Evolutionary conservation across 2,329 filamentous ascomycete genomes (phyloP), one percentile per base, ranked within the genome.

Genomic region (Colletotrichum lindemuthianum): DNA sequence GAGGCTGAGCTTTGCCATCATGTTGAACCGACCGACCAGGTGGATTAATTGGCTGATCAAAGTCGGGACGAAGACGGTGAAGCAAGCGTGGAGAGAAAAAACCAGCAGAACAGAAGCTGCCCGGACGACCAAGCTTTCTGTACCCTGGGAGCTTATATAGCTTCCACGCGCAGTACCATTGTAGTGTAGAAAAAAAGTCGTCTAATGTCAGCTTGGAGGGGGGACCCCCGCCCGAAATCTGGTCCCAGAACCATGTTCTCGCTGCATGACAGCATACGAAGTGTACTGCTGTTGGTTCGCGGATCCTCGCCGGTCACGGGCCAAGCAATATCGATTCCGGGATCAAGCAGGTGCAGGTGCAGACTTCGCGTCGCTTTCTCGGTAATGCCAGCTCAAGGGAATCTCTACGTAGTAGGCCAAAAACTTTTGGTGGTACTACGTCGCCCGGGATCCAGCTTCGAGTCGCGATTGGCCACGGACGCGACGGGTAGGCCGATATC

Each of bases 1-100:
- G 64, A 72, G 67, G 69, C 72, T 75, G 69, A 79, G 67, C 72
- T 76, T 80, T 69, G 73, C 73, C 70, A 79, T 72, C 72, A 77
- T 79, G 49, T 65, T 67, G 55, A 66, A 48, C 44, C 63, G 40
- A 52, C 59, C 24, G 40, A 52, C 59, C 24, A 24, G 24, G 24
- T 24, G 33, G 32, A 32, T 12, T 33, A 59, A 33, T 59, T 66
- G 53, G 32, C 63, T 66, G 24, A 8, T 44, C 37, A 40, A 51
- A 49, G 49, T 49, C 50, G 53, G 60, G 37, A 63, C n/a, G 36
- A 15, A 24, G 37, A 59, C 39, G 34, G 53, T 63, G 53, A 53
- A 50, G 24, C 24, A 24, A 45, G 63, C 47, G 47, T 65, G 6
- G 32, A 24, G 36, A 7, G 13, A 40, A 49, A 33, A 34, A 34